phyloP scores from a whole-genome alignment of 2,329 filamentous ascomycete genomes.

The Magnaporthiopsis rhizophila region DNA sequence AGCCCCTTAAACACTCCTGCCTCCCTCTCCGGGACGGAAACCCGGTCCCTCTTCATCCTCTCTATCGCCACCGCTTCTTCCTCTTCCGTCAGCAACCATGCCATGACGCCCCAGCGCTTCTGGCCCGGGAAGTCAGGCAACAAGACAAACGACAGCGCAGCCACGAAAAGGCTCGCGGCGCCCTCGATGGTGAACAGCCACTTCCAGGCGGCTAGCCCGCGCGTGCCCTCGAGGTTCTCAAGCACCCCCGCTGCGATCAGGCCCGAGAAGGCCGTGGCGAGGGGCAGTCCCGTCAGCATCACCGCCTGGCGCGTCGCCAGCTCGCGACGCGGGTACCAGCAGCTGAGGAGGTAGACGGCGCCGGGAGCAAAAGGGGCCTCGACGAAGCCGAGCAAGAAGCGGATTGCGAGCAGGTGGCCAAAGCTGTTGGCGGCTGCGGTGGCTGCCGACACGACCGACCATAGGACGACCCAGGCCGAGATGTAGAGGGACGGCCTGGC shows the following conservation, averaged over 20 bases:
- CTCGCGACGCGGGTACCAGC: conserved; percentile 32
- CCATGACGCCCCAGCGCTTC: neutral
- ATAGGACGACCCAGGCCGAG: conserved; percentile 20
- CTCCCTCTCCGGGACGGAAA: neutral
- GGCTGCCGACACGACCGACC: conserved; percentile 23
- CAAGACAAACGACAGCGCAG: neutral
- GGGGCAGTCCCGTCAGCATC: conserved; percentile 26
- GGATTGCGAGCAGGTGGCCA: conserved; percentile 23
- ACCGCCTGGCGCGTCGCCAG: conserved; percentile 27
- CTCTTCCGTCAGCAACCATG: conserved; percentile 2
- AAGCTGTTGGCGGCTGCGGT: conserved; percentile 27
- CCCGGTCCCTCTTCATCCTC: neutral
- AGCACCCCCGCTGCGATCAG: conserved; percentile 38
- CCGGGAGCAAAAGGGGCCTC: conserved; percentile 29
- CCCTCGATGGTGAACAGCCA: conserved; percentile 44
- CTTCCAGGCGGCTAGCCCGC: conserved; percentile 41
- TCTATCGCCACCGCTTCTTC: conserved; percentile 1
- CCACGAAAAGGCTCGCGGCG: conserved; percentile 31
- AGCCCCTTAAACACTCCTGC: conserved; percentile 14
- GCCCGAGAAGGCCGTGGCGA: conserved; percentile 40
- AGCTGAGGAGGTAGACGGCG: conserved; percentile 31
- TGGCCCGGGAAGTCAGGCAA: conserved; percentile 6
- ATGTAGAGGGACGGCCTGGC: conserved; percentile 20
- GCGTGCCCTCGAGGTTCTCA: conserved; percentile 34
- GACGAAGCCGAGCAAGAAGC: conserved; percentile 27